A percentile compares a stretch with the other conserved stretches of the same genome.
Conservation (phyloP, 1,139 yeast species). For the Petasospora rhodanensis region DNA sequence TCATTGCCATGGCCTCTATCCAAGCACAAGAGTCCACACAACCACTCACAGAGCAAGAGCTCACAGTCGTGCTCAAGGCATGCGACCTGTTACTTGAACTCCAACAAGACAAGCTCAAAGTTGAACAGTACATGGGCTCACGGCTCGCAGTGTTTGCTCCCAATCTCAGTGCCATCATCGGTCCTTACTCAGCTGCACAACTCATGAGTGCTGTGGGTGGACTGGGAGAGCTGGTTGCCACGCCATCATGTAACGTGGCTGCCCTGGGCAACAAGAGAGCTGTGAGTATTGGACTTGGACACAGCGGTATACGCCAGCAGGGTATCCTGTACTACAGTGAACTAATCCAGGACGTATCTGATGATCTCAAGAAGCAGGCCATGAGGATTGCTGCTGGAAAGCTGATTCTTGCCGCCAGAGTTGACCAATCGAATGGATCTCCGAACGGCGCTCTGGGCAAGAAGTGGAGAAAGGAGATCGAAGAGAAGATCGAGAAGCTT, state of each 20-base stretch:
- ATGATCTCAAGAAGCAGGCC: conserved; percentile 61
- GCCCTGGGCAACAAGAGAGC: conserved; percentile 66
- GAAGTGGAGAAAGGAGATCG: conserved; percentile 56
- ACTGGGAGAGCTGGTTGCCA: conserved; percentile 55
- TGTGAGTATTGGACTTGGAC: conserved; percentile 40
- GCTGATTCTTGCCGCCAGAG: conserved; percentile 75
- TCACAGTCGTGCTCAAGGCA: conserved; percentile 39
- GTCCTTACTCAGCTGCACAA: conserved; percentile 71
- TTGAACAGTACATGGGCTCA: conserved; percentile 53
- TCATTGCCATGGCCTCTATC: conserved; percentile 70
- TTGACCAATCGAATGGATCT: conserved; percentile 49
- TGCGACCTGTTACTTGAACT: conserved; percentile 47
- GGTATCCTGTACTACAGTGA: conserved; percentile 61
- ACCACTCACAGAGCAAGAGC: conserved; percentile 33
- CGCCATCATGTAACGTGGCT: conserved; percentile 83
- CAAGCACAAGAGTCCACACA: conserved; percentile 28
- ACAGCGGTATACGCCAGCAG: conserved; percentile 48
- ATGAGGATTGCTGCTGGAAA: conserved; percentile 79
- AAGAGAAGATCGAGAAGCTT: conserved; percentile 61
- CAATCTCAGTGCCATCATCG: conserved; percentile 68
- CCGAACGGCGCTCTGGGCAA: conserved; percentile 55
- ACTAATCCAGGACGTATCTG: conserved; percentile 47
- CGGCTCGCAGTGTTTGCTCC: conserved; percentile 67
- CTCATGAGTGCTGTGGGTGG: conserved; percentile 71
- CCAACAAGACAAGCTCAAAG: conserved; percentile 37